Percentiles rank a stretch among this genome's conserved stretches.
Evolutionary conservation across 345 rosid genomes (phyloP).

Genomic region (Trapa incisa): DNA sequence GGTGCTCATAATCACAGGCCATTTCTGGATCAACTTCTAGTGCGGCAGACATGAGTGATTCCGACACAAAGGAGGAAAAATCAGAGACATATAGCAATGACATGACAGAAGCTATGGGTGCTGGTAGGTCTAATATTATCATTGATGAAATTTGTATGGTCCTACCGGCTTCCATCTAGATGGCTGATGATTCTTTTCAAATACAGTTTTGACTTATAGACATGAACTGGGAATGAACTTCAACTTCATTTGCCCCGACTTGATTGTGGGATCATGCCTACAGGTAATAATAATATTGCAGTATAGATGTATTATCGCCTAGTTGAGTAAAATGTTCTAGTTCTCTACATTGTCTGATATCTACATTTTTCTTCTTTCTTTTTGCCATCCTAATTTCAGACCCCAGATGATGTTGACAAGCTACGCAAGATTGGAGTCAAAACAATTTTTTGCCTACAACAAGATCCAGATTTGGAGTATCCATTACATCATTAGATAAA

Average conservation of each 20-base stretch:
- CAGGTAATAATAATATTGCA: slow-evolving; percentile 39
- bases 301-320: background rate
- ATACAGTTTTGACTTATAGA: slow-evolving; percentile 79
- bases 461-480: slow-evolving; percentile 94
- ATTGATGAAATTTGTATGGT: background rate
- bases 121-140: slow-evolving; percentile 33
- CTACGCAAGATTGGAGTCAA: slow-evolving; percentile 74
- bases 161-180: background rate
- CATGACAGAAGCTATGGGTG: slow-evolving; percentile 99
- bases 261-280: slow-evolving; percentile 92
- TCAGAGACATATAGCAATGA: slow-evolving; percentile 69
- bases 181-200: slow-evolving; percentile 14
- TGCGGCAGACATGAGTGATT: slow-evolving; percentile 31
- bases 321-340: background rate
- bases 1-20: slow-evolving; percentile 25
- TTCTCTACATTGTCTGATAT: background rate
- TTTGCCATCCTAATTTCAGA: slow-evolving; percentile 20
- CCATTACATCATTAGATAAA: slow-evolving; percentile 9
- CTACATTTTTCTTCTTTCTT: background rate
- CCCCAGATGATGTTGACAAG: slow-evolving; percentile 77
- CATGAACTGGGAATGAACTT: slow-evolving; percentile 93
- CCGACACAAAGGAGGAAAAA: slow-evolving; percentile 38
- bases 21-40: slow-evolving; percentile 53
- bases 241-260: slow-evolving; percentile 69
- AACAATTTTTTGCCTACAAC: slow-evolving; percentile 90